Evolutionary conservation across 2,329 filamentous ascomycete genomes (phyloP), one percentile per base, ranked within the genome.

Genomic region (Aspergillus caelatus): DNA sequence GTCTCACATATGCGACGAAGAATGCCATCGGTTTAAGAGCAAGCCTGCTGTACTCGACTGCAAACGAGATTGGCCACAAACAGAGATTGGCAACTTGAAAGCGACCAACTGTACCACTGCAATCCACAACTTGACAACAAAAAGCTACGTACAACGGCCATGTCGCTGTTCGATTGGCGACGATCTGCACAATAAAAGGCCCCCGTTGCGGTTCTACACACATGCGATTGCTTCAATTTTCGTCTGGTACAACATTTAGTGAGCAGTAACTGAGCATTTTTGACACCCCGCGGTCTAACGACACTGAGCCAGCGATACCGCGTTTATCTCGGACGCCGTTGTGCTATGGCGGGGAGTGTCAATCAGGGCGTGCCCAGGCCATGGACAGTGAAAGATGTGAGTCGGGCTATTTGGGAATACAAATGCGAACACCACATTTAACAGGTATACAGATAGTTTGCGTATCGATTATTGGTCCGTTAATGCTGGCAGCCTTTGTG

Each of bases 401-500:
- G 75, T 75, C 16, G n/a, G 11, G 16, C 41, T 6, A 8, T 30
- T 30, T 16, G 9, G 39, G 32, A 26, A 16, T 10, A 36, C 4
- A 8, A 9, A 28, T 6, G 8, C n/a, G 28, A 32, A 32, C 19
- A 5, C n/a, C 34, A 14, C 5, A 11, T 19, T 58, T 67, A 59
- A 68, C 43, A 12, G 36, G 26, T 12, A 21, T 30, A 36, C 69
- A 98, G 92, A 93, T 97, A 70, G 83, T 94, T 62, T 97, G 96
- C 76, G 90, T 94, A 10, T 82, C 89, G 61, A 90, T 97, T 68
- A 86, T 97, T 41, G 92, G 92, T 21, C 78, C 90, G 8, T 83
- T 97, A 57, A 93, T 97, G 89, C 72, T 95, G 28, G 91, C 91
- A 63, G 94, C 94, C 2, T 84, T 93, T 34, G 83, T 98, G 10